These are phyloP conservation scores for Solanum chilense DNA, from an alignment of 257 asterid species.

Conservation along the genomic window DNA sequence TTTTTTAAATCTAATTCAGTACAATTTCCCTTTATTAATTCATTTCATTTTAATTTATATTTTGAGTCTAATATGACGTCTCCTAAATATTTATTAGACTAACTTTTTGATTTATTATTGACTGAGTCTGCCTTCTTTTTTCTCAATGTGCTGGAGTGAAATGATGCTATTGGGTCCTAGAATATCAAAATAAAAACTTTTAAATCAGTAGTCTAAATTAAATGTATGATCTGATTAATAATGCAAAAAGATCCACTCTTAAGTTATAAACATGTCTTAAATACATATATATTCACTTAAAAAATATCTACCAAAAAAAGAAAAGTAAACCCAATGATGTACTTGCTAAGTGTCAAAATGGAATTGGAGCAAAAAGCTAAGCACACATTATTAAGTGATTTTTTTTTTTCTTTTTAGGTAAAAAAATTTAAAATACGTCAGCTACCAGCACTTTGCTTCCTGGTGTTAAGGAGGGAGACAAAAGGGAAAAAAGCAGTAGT, in stretches of 20 bases:
- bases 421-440: not conserved
- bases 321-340: not conserved
- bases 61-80: not conserved
- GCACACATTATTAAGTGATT: not conserved
- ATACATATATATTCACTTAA: not conserved
- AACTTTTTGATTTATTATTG: not conserved
- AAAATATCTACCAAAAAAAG: not conserved
- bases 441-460: not conserved
- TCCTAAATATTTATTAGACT: not conserved
- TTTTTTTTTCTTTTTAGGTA: no score
- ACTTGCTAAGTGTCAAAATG: not conserved
- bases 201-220: not conserved
- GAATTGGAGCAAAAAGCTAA: not conserved
- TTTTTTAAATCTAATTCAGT: not conserved
- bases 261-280: not conserved
- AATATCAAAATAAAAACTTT: not conserved
- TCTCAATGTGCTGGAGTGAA: not conserved
- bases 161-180: not conserved
- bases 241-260: not conserved
- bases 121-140: not conserved
- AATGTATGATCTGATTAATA: not conserved
- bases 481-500: not conserved
- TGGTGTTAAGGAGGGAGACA: not conserved
- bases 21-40: not conserved
- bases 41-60: not conserved